These are phyloP conservation scores for Teunomyces tritomae DNA, from an alignment of 805 yeast genomes.

Conservation along the genomic window DNA sequence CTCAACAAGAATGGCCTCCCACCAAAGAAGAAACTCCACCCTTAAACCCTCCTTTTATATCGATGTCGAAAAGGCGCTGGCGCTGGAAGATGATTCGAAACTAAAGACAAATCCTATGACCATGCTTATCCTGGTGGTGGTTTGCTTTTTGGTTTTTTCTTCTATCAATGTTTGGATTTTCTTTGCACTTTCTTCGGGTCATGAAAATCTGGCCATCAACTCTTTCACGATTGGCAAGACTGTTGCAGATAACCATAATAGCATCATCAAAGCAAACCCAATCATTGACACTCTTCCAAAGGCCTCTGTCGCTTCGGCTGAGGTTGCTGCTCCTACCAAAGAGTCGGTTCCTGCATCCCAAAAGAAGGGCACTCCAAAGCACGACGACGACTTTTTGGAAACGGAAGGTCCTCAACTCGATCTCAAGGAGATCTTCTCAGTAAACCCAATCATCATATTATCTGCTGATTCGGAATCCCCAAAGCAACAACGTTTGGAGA, in stretches of 20 bases:
- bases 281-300: slow-evolving; percentile 1
- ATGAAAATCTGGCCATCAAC: background rate
- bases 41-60: slow-evolving; percentile 8
- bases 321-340: background rate
- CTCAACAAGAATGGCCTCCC: slow-evolving; percentile 5
- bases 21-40: slow-evolving; percentile 8
- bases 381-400: background rate
- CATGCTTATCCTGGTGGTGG: background rate
- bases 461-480: slow-evolving; percentile 20
- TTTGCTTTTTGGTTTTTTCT: background rate
- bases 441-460: slow-evolving; percentile 26
- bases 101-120: background rate
- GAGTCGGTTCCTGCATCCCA: slow-evolving; percentile 1
- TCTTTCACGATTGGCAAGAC: background rate
- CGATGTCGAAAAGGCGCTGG: slow-evolving; percentile 8
- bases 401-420: slow-evolving; percentile 16
- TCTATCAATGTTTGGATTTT: background rate
- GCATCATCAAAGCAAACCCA: slow-evolving; percentile 1
- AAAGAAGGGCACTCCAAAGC: background rate
- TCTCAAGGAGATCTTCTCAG: slow-evolving; percentile 31
- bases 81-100: background rate
- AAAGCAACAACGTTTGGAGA: slow-evolving; percentile 12
- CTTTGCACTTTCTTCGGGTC: background rate
- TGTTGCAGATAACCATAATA: background rate
- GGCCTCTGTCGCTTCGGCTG: background rate